Conservation (phyloP, 371 early-diverging fungal genomes). For the Apophysomyces variabilis region DNA sequence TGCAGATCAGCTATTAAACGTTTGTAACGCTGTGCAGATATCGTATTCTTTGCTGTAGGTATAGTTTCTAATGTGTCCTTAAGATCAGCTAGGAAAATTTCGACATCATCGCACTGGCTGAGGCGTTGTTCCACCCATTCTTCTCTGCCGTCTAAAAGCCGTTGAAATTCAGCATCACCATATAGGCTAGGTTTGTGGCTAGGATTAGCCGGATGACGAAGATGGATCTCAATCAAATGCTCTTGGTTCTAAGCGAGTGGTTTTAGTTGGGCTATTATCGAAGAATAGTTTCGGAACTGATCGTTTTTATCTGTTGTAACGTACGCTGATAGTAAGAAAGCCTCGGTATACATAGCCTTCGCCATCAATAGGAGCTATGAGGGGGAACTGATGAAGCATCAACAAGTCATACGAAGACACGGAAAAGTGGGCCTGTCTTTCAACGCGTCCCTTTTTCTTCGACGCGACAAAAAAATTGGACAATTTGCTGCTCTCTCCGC, state of each 20-base stretch:
- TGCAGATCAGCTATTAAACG: slow-evolving; percentile 26
- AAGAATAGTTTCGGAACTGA: too few relatives aligned
- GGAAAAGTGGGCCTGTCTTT: not conserved
- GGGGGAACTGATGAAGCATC: slow-evolving; percentile 34
- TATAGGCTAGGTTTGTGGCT: slow-evolving; percentile 16
- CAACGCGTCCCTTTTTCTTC: slow-evolving; percentile 16
- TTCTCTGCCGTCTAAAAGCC: slow-evolving; percentile 21
- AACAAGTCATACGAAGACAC: slow-evolving; percentile 9
- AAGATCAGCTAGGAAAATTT: slow-evolving; percentile 38
- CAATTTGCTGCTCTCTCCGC: slow-evolving; percentile 4
- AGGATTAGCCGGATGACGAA: slow-evolving; percentile 1
- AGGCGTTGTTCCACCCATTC: slow-evolving; percentile 15
- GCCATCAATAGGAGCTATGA: slow-evolving; percentile 39
- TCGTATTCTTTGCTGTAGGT: not conserved
- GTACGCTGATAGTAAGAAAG: slow-evolving; percentile 42
- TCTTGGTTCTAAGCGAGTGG: slow-evolving; percentile 24
- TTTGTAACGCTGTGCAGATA: slow-evolving; percentile 19
- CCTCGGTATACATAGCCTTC: slow-evolving; percentile 40
- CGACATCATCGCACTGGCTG: slow-evolving; percentile 31
- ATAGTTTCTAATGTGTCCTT: slow-evolving; percentile 31
- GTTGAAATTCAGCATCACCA: slow-evolving; percentile 28
- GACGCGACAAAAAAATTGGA: slow-evolving; percentile 13
- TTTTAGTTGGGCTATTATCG: not conserved
- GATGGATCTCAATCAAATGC: slow-evolving; percentile 29
- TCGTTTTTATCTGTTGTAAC: slow-evolving; percentile 1